Evolutionary conservation across 768 basidiomycete species (phyloP), one percentile per base, ranked within the genome.

Genomic region (Naganishia vishniacii): DNA sequence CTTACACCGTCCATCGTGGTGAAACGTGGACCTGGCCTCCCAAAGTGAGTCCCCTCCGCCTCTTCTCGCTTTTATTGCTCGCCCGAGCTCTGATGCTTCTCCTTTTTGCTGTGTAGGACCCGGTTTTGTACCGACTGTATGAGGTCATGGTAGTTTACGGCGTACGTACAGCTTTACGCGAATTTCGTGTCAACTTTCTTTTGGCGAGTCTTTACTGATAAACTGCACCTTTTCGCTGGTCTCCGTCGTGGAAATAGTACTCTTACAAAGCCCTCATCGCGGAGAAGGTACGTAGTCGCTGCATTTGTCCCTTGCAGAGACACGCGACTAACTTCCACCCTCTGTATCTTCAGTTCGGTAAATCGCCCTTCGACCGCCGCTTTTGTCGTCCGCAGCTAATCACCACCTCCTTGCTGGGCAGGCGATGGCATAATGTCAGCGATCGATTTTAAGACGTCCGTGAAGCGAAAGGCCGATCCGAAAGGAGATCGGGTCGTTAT

Each of bases 381-480:
- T 4, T 16, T 29, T 29, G 29, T 32, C 51, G 13, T 53, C 8
- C 51, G 25, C 28, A 13, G 26, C 15, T 23, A n/a, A 7, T 40
- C 25, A 11, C 51, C 51, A 3, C 15, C 18, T 28, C 25, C 18
- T 31, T 32, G 4, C n/a, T 23, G 8, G 12, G 31, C 23, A 4
- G 74, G 74, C 13, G 74, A 75, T 61, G 74, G 74, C 32, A 75
- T 75, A 65, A 75, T 75, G 74, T 72, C 71, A 16, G 74, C 74
- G 18, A 75, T 75, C 34, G 70, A 71, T 37, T 75, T 75, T 65
- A 51, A 69, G 23, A 73, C 74, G 4, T 68, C 67, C 3, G 65
- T 75, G 25, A 68, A 65, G 23, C 66, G 72, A 25, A 71, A 71
- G 63, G 23, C 48, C n/a, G 71, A 75, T 44, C 72, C 72, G 12